Percentiles rank a stretch among this genome's conserved stretches.
Conservation (phyloP, 164 flowering plant genomes). For the Cinnamomum micranthum region DNA sequence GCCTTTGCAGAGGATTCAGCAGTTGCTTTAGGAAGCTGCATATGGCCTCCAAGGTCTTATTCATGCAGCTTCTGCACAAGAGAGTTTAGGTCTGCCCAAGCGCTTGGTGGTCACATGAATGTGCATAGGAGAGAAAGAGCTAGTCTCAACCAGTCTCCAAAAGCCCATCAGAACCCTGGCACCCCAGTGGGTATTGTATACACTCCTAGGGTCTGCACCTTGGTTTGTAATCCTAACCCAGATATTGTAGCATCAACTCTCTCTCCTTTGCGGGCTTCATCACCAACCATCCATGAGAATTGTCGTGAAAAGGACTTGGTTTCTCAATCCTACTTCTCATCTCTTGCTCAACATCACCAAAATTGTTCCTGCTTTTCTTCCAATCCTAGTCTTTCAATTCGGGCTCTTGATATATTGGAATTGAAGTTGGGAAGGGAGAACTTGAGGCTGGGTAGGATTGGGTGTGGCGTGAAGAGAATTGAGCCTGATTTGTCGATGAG, state of each 20-base stretch:
- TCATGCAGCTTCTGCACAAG: slow-evolving; percentile 80
- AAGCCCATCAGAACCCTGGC: slow-evolving; percentile 15
- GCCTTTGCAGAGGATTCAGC: slow-evolving; percentile 89
- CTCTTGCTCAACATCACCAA: slow-evolving; percentile 17
- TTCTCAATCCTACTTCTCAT: slow-evolving; percentile 28
- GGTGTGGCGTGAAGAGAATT: slow-evolving; percentile 15
- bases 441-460: slow-evolving; percentile 11
- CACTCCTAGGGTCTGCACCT: slow-evolving; percentile 33
- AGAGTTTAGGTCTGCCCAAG: slow-evolving; percentile 91
- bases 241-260: slow-evolving; percentile 19
- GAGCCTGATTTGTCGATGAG: slow-evolving; percentile 29
- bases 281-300: slow-evolving; percentile 18
- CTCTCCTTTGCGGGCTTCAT: slow-evolving; percentile 41
- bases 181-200: slow-evolving; percentile 22
- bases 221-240: slow-evolving; percentile 39
- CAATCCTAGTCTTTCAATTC: slow-evolving; percentile 20
- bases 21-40: slow-evolving; percentile 61
- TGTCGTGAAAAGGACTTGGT: slow-evolving; percentile 8
- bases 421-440: slow-evolving; percentile 24
- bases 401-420: slow-evolving; percentile 18
- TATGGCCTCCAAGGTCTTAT: slow-evolving; percentile 93
- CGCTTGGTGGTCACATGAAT: slow-evolving; percentile 90
- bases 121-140: slow-evolving; percentile 88
- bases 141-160: slow-evolving; percentile 56
- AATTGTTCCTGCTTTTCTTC: slow-evolving; percentile 19